Percentiles rank a stretch among this genome's conserved stretches.
These are phyloP conservation scores for Phylloboletellus chloephorus DNA, from an alignment of 1,284 basidiomycete species.

Conservation along the genomic window DNA sequence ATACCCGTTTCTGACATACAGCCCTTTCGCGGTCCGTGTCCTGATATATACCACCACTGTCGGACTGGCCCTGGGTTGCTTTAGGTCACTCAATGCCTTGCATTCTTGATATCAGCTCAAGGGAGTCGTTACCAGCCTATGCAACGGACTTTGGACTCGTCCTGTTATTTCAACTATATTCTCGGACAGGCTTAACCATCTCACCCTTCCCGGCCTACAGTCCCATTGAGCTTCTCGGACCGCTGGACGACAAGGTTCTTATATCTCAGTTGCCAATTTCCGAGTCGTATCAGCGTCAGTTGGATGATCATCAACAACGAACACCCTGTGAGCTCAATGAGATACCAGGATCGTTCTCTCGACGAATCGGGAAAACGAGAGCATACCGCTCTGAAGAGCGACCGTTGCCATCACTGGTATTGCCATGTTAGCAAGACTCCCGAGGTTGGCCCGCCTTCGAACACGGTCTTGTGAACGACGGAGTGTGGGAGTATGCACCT, in stretches of 20 bases:
- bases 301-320: conserved; percentile 17
- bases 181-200: no score
- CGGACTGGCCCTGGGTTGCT: conserved; percentile 50
- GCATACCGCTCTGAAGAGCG: conserved; percentile 26
- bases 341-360: conserved; percentile 4
- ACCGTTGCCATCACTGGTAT: conserved; percentile 28
- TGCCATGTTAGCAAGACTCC: conserved; percentile 25
- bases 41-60: conserved; percentile 56
- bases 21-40: conserved; percentile 47
- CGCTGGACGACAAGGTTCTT: neutral
- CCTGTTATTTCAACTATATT: neutral
- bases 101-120: conserved; percentile 15
- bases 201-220: neutral
- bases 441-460: conserved; percentile 24
- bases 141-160: neutral
- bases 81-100: conserved; percentile 50
- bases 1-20: conserved; percentile 75
- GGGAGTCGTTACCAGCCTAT: neutral
- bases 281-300: conserved; percentile 9
- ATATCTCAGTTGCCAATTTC: neutral
- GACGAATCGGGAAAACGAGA: neutral
- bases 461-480: neutral
- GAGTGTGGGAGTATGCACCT: conserved; percentile 7
- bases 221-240: neutral
- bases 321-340: conserved; percentile 13